Percentiles rank a stretch among this genome's conserved stretches.
Evolutionary conservation across 139 green algal species (phyloP).

Genomic region (Tetratostichococcus sp.): DNA sequence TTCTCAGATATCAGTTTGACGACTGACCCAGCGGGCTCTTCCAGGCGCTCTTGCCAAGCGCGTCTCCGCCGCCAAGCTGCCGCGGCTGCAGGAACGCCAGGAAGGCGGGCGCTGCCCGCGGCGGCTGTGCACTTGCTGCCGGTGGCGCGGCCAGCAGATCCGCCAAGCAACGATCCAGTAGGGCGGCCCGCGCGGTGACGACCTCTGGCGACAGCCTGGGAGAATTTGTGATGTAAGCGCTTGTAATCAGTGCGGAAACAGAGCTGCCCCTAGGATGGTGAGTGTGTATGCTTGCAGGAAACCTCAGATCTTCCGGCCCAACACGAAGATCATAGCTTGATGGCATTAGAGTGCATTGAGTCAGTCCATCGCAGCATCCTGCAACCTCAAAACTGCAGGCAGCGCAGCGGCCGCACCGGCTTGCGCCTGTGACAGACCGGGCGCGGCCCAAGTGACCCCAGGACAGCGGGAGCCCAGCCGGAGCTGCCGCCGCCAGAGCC

Average conservation of each 20-base stretch:
- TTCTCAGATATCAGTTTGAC: too few relatives aligned
- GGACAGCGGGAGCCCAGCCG: neutral
- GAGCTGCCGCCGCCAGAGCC: neutral
- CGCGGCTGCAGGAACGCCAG: conserved; percentile 3
- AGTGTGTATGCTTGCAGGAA: neutral
- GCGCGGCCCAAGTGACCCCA: conserved; percentile 3
- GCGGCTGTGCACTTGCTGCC: neutral
- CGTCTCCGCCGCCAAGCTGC: too few relatives aligned
- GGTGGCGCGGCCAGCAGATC: neutral
- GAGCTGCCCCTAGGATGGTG: too few relatives aligned
- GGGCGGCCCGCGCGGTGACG: neutral
- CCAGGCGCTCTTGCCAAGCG: neutral
- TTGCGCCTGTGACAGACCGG: conserved; percentile 7
- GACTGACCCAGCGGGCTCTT: neutral
- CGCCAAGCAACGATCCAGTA: conserved; percentile 7
- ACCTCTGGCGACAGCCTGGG: conserved; percentile 13
- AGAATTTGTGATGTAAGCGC: neutral
- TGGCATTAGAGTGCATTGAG: too few relatives aligned
- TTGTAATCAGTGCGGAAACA: neutral
- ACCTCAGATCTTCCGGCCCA: too few relatives aligned
- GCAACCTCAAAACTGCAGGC: neutral
- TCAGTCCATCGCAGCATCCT: neutral
- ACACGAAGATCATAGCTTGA: too few relatives aligned
- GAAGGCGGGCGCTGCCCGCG: neutral
- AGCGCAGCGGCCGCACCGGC: neutral